Conservation (phyloP, 345 rosid genomes). For the Eutrema heterophyllum region DNA sequence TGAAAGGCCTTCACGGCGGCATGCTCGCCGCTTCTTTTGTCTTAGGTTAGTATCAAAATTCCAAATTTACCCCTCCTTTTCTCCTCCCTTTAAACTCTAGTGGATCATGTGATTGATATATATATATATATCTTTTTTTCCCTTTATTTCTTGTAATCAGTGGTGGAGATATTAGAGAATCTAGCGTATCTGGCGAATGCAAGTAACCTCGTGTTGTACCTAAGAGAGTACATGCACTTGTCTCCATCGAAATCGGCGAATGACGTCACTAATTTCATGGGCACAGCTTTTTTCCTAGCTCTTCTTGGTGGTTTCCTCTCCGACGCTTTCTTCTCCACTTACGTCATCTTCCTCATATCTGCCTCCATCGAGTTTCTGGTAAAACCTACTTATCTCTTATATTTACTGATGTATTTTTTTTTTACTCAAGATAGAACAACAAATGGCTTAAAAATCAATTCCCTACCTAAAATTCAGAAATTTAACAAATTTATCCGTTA, state of each 20-base stretch:
- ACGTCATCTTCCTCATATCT: conserved; percentile 55
- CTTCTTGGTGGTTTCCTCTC: conserved; percentile 84
- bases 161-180: conserved; percentile 87
- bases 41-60: conserved; percentile 39
- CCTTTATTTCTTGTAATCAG: conserved; percentile 26
- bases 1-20: conserved; percentile 68
- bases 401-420: not conserved
- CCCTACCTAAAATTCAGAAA: not conserved
- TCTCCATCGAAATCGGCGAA: conserved; percentile 71
- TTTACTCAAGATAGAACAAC: not conserved
- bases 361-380: conserved; percentile 67
- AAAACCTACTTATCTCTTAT: conserved; percentile 10
- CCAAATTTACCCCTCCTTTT: conserved; percentile 6
- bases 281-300: conserved; percentile 75
- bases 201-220: conserved; percentile 69
- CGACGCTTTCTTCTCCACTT: conserved; percentile 66
- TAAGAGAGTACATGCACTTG: conserved; percentile 57
- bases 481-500: not conserved
- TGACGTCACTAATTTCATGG: conserved; percentile 80
- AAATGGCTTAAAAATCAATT: not conserved
- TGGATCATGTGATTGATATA: conserved; percentile 18
- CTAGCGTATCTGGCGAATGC: conserved; percentile 77
- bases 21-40: conserved; percentile 69
- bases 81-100: not conserved
- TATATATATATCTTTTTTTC: not conserved